Percentiles rank a stretch among this genome's conserved stretches.
Evolutionary conservation across 306 rosid species (phyloP).

Genomic region (Castanea sativa): DNA sequence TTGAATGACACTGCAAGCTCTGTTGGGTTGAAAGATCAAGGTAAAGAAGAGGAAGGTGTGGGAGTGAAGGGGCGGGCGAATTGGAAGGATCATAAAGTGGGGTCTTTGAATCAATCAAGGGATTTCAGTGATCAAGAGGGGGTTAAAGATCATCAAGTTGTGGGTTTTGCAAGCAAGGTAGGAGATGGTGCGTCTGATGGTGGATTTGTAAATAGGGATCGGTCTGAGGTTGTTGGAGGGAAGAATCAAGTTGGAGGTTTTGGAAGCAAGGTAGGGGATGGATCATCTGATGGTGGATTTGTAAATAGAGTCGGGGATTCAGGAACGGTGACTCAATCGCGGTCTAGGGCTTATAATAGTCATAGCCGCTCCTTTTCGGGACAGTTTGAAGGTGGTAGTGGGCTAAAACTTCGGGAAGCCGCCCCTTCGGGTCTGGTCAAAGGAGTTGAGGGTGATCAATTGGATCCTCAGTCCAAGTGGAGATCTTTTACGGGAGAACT

Average conservation of each 20-base stretch:
- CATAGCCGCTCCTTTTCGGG: slow-evolving; percentile 76
- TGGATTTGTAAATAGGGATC: slow-evolving; percentile 31
- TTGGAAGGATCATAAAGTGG: slow-evolving; percentile 39
- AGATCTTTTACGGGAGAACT: slow-evolving; percentile 41
- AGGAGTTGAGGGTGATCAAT: slow-evolving; percentile 42
- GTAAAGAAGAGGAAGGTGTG: slow-evolving; percentile 37
- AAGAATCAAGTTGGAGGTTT: slow-evolving; percentile 31
- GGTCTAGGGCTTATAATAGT: slow-evolving; percentile 47
- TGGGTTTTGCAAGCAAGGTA: slow-evolving; percentile 24
- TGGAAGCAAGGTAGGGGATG: slow-evolving; percentile 33
- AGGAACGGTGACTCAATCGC: slow-evolving; percentile 44
- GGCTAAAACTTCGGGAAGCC: slow-evolving; percentile 47
- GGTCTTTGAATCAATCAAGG: slow-evolving; percentile 28
- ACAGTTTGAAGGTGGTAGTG: slow-evolving; percentile 62
- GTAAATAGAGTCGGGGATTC: slow-evolving; percentile 41
- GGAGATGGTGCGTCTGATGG: slow-evolving; percentile 40
- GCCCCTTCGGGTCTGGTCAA: slow-evolving; percentile 32
- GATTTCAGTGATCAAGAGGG: slow-evolving; percentile 47
- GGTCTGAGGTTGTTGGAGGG: slow-evolving; percentile 30
- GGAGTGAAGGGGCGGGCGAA: slow-evolving; percentile 21
- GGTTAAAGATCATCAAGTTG: slow-evolving; percentile 39
- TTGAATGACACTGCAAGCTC: slow-evolving; percentile 17
- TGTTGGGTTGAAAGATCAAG: slow-evolving; percentile 33
- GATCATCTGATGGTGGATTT: slow-evolving; percentile 38
- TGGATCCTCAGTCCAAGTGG: slow-evolving; percentile 43